These are phyloP conservation scores for Colletotrichum eleusines DNA, from an alignment of 2,329 filamentous ascomycete species.

Conservation along the genomic window DNA sequence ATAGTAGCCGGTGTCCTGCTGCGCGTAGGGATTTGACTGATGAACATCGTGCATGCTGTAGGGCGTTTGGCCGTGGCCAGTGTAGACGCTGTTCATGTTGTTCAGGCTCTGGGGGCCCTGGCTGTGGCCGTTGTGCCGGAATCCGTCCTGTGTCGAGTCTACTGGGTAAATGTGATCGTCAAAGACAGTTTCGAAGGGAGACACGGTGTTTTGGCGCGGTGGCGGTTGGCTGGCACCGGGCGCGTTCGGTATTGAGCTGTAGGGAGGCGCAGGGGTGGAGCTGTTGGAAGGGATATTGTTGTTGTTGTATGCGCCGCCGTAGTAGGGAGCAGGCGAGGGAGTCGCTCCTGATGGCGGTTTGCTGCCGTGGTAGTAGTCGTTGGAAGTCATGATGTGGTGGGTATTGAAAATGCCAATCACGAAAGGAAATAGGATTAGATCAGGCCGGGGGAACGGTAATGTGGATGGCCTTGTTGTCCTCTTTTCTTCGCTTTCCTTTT, in stretches of 20 bases:
- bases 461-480: conserved; percentile 13
- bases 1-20: conserved; percentile 70
- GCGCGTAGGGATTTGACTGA: conserved; percentile 24
- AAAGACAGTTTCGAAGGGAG: conserved; percentile 75
- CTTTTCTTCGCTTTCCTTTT: conserved; percentile 15
- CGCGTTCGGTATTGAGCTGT: conserved; percentile 45
- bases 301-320: conserved; percentile 52
- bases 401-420: conserved; percentile 5
- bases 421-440: conserved; percentile 26
- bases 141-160: conserved; percentile 52
- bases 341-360: conserved; percentile 52
- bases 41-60: conserved; percentile 19
- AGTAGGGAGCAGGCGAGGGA: conserved; percentile 57
- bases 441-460: conserved; percentile 28
- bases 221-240: conserved; percentile 46
- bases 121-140: conserved; percentile 45
- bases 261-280: conserved; percentile 55
- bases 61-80: conserved; percentile 26
- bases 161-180: conserved; percentile 76
- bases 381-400: conserved; percentile 66
- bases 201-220: conserved; percentile 55
- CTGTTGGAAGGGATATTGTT: conserved; percentile 58
- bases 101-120: conserved; percentile 36
- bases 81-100: conserved; percentile 35
- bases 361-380: conserved; percentile 73